Evolutionary conservation across 1,284 basidiomycete species (phyloP).

Genomic region (Leccinum subrobustum): DNA sequence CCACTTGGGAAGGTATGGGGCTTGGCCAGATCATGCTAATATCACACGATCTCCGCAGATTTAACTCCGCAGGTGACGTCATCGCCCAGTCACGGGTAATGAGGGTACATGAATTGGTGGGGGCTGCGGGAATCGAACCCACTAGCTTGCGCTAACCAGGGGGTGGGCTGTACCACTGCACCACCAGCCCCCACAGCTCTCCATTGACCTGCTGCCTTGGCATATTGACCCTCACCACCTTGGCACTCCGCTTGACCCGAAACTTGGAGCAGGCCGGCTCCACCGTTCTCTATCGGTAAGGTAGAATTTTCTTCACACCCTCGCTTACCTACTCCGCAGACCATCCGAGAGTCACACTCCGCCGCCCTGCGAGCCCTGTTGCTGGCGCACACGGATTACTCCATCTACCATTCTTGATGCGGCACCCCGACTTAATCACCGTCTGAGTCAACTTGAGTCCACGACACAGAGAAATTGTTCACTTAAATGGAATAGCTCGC

Average conservation of each 20-base stretch:
- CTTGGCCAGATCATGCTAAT: no score
- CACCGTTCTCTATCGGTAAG: neutral
- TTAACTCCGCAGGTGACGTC: no score
- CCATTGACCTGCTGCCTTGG: neutral
- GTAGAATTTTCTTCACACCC: neutral
- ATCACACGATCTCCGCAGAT: no score
- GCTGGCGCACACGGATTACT: neutral
- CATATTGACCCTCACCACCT: neutral
- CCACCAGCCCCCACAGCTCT: constrained; percentile 7
- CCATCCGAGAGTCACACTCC: neutral
- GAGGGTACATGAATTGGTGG: no score
- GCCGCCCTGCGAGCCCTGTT: neutral
- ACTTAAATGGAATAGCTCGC: neutral
- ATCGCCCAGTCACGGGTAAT: no score
- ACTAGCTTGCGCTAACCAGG: no score
- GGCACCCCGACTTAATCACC: neutral
- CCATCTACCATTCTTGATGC: neutral
- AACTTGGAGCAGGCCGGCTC: neutral
- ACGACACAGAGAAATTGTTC: neutral
- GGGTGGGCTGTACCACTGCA: no score
- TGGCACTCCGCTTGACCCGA: neutral
- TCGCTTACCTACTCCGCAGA: neutral
- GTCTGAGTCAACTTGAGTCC: neutral
- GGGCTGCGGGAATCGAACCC: no score
- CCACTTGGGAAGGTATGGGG: no score